Conservation (phyloP, 2,329 filamentous ascomycete species). For the Penicillium sp. region DNA sequence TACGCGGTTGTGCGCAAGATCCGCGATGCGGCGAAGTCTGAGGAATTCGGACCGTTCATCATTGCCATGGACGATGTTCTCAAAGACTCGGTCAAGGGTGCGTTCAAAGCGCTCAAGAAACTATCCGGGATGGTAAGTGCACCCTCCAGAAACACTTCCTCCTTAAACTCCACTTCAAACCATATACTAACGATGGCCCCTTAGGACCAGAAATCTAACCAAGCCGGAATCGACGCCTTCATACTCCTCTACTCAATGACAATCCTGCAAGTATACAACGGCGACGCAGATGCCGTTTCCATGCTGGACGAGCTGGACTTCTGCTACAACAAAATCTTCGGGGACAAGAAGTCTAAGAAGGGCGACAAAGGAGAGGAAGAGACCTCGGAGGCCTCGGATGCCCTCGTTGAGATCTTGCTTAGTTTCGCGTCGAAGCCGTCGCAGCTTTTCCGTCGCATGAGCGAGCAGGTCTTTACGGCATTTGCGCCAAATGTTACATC, state of each 20-base stretch:
- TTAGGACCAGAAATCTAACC: conserved; percentile 54
- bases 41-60: conserved; percentile 47
- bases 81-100: conserved; percentile 46
- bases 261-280: conserved; percentile 87
- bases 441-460: conserved; percentile 80
- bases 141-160: not conserved
- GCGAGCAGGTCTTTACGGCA: conserved; percentile 83
- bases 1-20: conserved; percentile 49
- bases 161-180: not conserved
- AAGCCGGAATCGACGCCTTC: conserved; percentile 63
- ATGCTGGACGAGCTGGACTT: conserved; percentile 81
- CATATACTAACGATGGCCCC: conserved; percentile 41
- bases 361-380: conserved; percentile 37
- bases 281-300: conserved; percentile 81
- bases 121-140: conserved; percentile 42
- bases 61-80: conserved; percentile 56
- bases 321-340: conserved; percentile 69
- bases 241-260: conserved; percentile 83
- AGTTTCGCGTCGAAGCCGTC: conserved; percentile 87
- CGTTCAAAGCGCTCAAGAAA: conserved; percentile 47
- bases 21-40: conserved; percentile 42
- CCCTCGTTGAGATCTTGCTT: conserved; percentile 86
- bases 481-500: conserved; percentile 77
- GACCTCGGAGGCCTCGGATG: conserved; percentile 61
- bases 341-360: conserved; percentile 58